phyloP scores from a whole-genome alignment of 2,329 filamentous ascomycete genomes.

The Drechslerella coelobrocha region DNA sequence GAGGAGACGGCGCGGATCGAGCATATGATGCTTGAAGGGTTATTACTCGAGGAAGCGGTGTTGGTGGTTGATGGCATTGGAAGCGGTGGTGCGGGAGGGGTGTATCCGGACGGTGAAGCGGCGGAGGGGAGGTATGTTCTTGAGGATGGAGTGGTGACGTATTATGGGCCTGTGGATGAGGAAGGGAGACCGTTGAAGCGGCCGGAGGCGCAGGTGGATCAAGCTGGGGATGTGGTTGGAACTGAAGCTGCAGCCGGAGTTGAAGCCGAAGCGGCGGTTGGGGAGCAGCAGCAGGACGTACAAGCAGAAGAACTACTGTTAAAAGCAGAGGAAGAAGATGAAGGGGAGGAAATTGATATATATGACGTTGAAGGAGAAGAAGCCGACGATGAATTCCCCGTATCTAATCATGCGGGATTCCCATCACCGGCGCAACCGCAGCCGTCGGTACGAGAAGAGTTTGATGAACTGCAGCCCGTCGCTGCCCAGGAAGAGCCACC shows the following conservation, averaged over 20 bases:
- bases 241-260: too few relatives aligned
- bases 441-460: too few relatives aligned
- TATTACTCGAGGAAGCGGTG: slow-evolving; percentile 38
- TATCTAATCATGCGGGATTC: slow-evolving; percentile 5
- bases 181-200: slow-evolving; percentile 26
- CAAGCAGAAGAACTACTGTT: too few relatives aligned
- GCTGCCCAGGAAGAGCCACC: too few relatives aligned
- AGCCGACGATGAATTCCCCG: background rate
- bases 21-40: slow-evolving; percentile 20
- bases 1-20: slow-evolving; percentile 33
- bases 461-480: too few relatives aligned
- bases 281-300: background rate
- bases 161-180: slow-evolving; percentile 35
- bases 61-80: slow-evolving; percentile 32
- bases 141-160: slow-evolving; percentile 34
- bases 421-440: too few relatives aligned
- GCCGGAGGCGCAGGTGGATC: background rate
- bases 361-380: background rate
- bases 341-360: background rate
- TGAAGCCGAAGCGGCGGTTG: background rate
- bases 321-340: too few relatives aligned
- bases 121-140: slow-evolving; percentile 22
- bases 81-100: background rate
- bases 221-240: background rate
- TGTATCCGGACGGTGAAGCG: background rate